phyloP scores from a whole-genome alignment of 257 asterid genomes.

The Primulina eburnea region DNA sequence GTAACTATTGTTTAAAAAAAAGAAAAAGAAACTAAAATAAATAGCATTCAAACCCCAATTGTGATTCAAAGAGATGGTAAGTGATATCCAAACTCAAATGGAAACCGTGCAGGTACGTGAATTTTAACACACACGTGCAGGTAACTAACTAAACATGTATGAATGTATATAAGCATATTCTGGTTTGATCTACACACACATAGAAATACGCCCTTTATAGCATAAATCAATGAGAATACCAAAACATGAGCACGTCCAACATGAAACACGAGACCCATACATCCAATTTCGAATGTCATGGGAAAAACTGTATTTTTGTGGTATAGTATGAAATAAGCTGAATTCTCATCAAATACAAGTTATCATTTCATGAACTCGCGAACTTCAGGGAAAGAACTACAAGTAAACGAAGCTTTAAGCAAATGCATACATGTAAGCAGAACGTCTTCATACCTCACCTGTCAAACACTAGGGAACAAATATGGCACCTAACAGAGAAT shows the following conservation, averaged over 20 bases:
- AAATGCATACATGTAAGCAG: not conserved
- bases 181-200: too few species aligned
- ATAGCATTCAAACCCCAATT: not conserved
- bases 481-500: not conserved
- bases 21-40: not conserved
- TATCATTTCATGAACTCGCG: not conserved
- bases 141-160: not conserved
- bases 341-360: not conserved
- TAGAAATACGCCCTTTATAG: too few species aligned
- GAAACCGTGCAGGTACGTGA: not conserved
- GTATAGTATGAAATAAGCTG: not conserved
- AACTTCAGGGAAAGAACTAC: not conserved
- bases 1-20: not conserved
- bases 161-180: not conserved
- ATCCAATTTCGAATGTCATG: not conserved
- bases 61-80: not conserved
- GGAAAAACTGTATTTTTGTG: too few species aligned
- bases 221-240: too few species aligned
- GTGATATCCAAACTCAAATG: not conserved
- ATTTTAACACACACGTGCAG: not conserved
- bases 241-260: too few species aligned
- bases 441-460: not conserved
- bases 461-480: not conserved
- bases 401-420: not conserved
- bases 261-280: too few species aligned